These are phyloP conservation scores for Spirogloea muscicola DNA, from an alignment of 139 green algal species.

Conservation along the genomic window DNA sequence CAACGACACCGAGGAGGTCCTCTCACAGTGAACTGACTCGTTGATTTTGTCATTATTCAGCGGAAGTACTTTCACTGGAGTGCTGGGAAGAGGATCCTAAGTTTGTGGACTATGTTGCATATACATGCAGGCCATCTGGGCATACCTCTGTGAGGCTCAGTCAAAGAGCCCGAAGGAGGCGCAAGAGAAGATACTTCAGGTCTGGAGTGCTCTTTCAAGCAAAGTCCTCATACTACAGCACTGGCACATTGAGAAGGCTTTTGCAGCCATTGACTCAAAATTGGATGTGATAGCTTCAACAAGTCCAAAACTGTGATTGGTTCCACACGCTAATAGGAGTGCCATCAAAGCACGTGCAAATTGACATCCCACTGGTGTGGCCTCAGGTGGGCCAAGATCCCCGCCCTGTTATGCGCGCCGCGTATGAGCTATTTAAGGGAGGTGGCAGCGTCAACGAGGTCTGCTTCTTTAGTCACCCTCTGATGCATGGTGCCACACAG, in stretches of 20 bases:
- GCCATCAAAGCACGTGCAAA: neutral
- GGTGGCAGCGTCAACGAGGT: slow-evolving; percentile 31
- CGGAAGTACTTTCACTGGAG: neutral
- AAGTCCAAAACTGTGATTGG: neutral
- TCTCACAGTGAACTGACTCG: neutral
- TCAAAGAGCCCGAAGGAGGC: slow-evolving; percentile 58
- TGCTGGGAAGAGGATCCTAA: neutral
- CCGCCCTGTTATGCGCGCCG: slow-evolving; percentile 71
- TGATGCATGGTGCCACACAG: neutral
- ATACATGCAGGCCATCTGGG: slow-evolving; percentile 75
- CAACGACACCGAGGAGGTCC: slow-evolving; percentile 72
- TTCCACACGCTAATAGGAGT: too few relatives aligned
- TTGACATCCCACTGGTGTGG: slow-evolving; percentile 28
- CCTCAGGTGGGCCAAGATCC: slow-evolving; percentile 65
- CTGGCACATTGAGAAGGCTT: too few relatives aligned
- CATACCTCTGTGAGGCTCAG: slow-evolving; percentile 78
- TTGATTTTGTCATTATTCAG: neutral
- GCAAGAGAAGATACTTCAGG: slow-evolving; percentile 67
- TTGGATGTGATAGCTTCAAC: neutral
- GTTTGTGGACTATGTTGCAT: neutral
- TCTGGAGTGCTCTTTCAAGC: neutral
- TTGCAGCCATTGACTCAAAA: neutral
- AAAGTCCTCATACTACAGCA: too few relatives aligned
- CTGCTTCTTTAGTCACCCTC: slow-evolving; percentile 52
- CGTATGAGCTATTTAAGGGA: slow-evolving; percentile 50